Percentiles rank a stretch among this genome's conserved stretches.
Conservation (phyloP, 2,329 filamentous ascomycete genomes). For the Beauveria scarabaeidicola region DNA sequence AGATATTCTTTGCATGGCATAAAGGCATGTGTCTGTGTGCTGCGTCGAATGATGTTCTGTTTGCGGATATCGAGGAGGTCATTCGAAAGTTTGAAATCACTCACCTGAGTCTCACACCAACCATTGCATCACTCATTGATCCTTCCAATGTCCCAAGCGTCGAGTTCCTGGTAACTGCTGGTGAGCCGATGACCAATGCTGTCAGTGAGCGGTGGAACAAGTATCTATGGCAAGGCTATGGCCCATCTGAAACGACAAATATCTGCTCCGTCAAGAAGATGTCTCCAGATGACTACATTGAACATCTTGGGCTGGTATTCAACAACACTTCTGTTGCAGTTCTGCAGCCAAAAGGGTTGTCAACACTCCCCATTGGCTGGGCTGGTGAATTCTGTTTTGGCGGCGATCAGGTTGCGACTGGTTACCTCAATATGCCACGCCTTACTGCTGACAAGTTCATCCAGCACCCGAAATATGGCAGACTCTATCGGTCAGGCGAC, state of each 20-base stretch:
- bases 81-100: slow-evolving; percentile 60
- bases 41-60: slow-evolving; percentile 63
- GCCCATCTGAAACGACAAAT: slow-evolving; percentile 79
- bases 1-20: slow-evolving; percentile 80
- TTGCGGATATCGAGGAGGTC: slow-evolving; percentile 59
- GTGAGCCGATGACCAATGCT: slow-evolving; percentile 67
- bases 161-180: slow-evolving; percentile 69
- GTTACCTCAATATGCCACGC: slow-evolving; percentile 60
- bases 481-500: slow-evolving; percentile 76
- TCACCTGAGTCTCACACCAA: slow-evolving; percentile 79
- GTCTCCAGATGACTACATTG: slow-evolving; percentile 47
- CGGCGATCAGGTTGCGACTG: slow-evolving; percentile 68
- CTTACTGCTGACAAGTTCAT: slow-evolving; percentile 61
- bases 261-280: slow-evolving; percentile 72
- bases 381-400: slow-evolving; percentile 82
- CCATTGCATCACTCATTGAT: slow-evolving; percentile 67
- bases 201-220: slow-evolving; percentile 62
- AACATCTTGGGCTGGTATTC: slow-evolving; percentile 69
- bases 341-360: slow-evolving; percentile 34
- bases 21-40: slow-evolving; percentile 72
- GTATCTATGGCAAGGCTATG: slow-evolving; percentile 71
- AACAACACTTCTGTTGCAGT: slow-evolving; percentile 70
- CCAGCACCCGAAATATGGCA: slow-evolving; percentile 57
- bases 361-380: slow-evolving; percentile 58
- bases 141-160: slow-evolving; percentile 62